Conservation (phyloP, 2,329 filamentous ascomycete species). For the Pseudocercospora crystallina region DNA sequence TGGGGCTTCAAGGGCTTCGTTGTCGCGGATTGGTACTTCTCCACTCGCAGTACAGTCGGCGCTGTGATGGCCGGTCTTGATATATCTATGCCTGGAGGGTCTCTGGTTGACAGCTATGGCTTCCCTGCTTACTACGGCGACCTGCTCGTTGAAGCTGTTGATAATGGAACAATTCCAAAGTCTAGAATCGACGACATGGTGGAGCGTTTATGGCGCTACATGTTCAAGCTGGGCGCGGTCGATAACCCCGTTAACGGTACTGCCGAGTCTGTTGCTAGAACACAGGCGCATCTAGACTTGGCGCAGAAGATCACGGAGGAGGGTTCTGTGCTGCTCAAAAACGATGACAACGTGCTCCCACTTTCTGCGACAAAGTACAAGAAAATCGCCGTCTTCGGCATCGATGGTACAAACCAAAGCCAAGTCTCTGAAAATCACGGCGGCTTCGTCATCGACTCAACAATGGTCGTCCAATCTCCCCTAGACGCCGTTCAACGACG, state of each 20-base stretch:
- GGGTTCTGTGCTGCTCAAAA: slow-evolving; percentile 6
- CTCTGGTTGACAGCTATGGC: slow-evolving; percentile 5
- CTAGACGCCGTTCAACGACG: slow-evolving; percentile 5
- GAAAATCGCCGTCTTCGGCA: slow-evolving; percentile 4
- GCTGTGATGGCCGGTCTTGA: slow-evolving; percentile 9
- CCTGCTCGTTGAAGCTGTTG: slow-evolving; percentile 5
- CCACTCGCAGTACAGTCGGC: slow-evolving; percentile 7
- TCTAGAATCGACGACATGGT: slow-evolving; percentile 11
- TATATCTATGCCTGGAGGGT: slow-evolving; percentile 11
- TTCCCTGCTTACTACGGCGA: slow-evolving; percentile 11
- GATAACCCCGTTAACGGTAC: slow-evolving; percentile 6
- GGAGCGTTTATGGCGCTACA: slow-evolving; percentile 9
- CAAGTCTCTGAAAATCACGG: slow-evolving; percentile 13
- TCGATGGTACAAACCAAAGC: slow-evolving; percentile 10
- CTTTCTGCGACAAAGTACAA: neutral
- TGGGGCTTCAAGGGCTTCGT: slow-evolving; percentile 71
- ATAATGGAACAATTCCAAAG: slow-evolving; percentile 1
- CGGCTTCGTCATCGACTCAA: slow-evolving; percentile 17
- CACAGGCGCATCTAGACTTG: slow-evolving; percentile 5
- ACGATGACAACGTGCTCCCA: neutral
- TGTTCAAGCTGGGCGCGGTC: slow-evolving; percentile 9
- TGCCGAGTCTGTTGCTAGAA: slow-evolving; percentile 3
- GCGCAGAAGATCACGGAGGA: slow-evolving; percentile 6
- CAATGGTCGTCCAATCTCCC: slow-evolving; percentile 11
- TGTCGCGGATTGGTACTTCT: slow-evolving; percentile 11